Evolutionary conservation across 768 basidiomycete genomes (phyloP).

Genomic region (Dentipellis fragilis): DNA sequence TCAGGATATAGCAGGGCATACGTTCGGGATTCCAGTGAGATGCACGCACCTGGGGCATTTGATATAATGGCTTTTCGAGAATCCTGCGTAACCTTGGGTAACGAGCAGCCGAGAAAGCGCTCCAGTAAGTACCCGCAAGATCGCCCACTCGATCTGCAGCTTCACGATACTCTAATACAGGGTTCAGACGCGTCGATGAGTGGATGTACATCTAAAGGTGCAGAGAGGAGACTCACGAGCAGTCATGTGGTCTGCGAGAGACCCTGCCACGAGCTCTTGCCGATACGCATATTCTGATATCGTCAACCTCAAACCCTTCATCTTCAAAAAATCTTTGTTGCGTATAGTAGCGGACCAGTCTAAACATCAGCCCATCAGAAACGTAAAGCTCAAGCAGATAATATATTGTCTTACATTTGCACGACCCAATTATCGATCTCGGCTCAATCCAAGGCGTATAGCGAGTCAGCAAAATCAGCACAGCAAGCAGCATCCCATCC

Average conservation of each 20-base stretch:
- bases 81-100: constrained; percentile 1
- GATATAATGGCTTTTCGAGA: constrained; percentile 1
- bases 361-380: constrained; percentile 3
- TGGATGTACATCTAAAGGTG: too few relatives aligned
- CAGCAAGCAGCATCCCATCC: constrained; percentile 52
- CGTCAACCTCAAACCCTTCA: constrained; percentile 56
- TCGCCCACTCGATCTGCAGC: constrained; percentile 7
- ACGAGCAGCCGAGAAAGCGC: constrained; percentile 3
- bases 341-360: constrained; percentile 73
- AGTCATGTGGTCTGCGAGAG: constrained; percentile 43
- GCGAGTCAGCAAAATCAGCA: constrained; percentile 41
- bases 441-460: constrained; percentile 30
- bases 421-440: constrained; percentile 1
- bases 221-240: constrained; percentile 24
- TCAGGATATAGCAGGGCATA: not conserved
- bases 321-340: constrained; percentile 48
- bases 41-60: constrained; percentile 10
- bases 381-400: not conserved
- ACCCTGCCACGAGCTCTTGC: constrained; percentile 65
- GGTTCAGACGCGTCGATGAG: not conserved
- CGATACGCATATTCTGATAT: constrained; percentile 48
- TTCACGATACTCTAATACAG: constrained; percentile 1
- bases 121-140: constrained; percentile 6
- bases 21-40: not conserved
- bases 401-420: not conserved